Evolutionary conservation across 2,329 filamentous ascomycete species (phyloP).

Genomic region (Exserohilum rostratum): DNA sequence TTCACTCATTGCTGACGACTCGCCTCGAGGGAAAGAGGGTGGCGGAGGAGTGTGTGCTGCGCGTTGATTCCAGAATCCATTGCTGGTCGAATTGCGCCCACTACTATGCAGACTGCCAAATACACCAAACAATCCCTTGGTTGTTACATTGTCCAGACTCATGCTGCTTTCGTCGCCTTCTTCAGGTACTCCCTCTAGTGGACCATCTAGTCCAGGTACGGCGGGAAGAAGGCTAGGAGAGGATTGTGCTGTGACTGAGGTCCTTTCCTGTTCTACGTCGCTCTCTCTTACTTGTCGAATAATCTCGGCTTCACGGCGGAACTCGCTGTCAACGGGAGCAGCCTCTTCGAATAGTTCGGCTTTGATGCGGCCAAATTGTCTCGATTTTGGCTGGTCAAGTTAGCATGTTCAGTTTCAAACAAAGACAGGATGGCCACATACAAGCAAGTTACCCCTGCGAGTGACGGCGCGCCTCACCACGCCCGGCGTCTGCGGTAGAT

Average conservation of each 20-base stretch:
- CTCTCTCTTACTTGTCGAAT: constrained; percentile 93
- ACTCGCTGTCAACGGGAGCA: constrained; percentile 85
- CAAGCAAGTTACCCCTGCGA: constrained; percentile 84
- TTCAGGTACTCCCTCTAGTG: constrained; percentile 72
- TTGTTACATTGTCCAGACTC: constrained; percentile 51
- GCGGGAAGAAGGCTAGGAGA: constrained; percentile 70
- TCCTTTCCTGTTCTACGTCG: constrained; percentile 66
- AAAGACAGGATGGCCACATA: constrained; percentile 55
- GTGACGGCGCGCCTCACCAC: constrained; percentile 85
- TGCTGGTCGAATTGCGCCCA: constrained; percentile 74
- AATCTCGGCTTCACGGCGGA: constrained; percentile 90
- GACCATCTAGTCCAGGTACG: constrained; percentile 61
- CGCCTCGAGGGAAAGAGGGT: constrained; percentile 61
- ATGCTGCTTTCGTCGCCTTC: constrained; percentile 65
- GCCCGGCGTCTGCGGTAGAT: constrained; percentile 63
- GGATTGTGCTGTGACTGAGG: constrained; percentile 66
- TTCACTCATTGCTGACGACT: constrained; percentile 64
- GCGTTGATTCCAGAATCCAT: constrained; percentile 80
- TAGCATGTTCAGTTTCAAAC: constrained; percentile 6
- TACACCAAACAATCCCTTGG: constrained; percentile 62
- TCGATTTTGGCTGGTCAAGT: constrained; percentile 80
- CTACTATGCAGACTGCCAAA: constrained; percentile 76
- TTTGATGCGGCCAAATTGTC: constrained; percentile 90
- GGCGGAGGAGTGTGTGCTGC: constrained; percentile 63
- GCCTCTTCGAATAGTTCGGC: constrained; percentile 88